phyloP scores from a whole-genome alignment of 78 protist genomes.

The Guillardia theta region DNA sequence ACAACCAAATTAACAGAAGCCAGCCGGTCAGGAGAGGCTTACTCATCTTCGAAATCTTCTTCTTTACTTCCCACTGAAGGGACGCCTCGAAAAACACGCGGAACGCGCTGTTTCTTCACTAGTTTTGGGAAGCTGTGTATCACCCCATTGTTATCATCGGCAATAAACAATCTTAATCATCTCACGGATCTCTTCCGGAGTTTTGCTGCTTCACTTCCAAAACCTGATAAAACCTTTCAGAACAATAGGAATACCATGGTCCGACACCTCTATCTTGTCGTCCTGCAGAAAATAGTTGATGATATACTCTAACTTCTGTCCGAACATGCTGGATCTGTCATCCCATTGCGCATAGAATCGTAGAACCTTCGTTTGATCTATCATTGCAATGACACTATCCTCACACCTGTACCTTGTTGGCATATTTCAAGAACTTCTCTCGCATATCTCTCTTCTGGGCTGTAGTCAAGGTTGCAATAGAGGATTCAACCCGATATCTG shows the following conservation, averaged over 20 bases:
- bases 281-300: constrained; percentile 75
- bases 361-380: constrained; percentile 66
- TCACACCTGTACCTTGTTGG: constrained; percentile 39
- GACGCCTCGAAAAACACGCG: background rate
- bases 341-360: constrained; percentile 77
- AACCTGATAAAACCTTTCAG: no score
- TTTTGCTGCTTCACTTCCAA: constrained; percentile 51
- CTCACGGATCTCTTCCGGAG: constrained; percentile 74
- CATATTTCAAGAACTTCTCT: constrained; percentile 58
- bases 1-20: background rate
- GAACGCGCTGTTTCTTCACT: background rate
- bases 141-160: no score
- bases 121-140: constrained; percentile 51
- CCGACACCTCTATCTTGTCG: constrained; percentile 70
- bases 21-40: background rate
- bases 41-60: background rate
- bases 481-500: no score
- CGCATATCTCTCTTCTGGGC: background rate
- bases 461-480: no score
- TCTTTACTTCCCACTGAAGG: background rate
- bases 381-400: no score
- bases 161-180: no score
- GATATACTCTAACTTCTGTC: constrained; percentile 54
- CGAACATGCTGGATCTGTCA: constrained; percentile 55
- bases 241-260: no score